Percentiles rank a stretch among this genome's conserved stretches.
Conservation (phyloP, 768 basidiomycete species). For the Astraeus odoratus region DNA sequence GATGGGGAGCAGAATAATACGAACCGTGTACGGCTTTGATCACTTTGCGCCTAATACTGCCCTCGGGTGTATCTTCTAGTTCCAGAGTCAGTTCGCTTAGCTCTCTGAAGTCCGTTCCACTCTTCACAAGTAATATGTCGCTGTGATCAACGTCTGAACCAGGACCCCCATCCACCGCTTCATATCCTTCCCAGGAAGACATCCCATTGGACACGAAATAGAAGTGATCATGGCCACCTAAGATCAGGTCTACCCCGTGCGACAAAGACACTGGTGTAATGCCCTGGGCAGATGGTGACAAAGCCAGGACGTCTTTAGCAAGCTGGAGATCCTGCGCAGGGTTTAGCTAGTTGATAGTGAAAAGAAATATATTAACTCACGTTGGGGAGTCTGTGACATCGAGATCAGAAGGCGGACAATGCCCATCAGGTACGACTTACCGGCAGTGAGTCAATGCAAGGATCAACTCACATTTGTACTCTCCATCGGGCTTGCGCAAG, state of each 20-base stretch:
- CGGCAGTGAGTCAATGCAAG: slow-evolving; percentile 83
- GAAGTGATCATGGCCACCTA: slow-evolving; percentile 88
- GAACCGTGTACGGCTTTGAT: slow-evolving; percentile 58
- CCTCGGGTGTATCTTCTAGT: slow-evolving; percentile 50
- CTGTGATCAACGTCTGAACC: slow-evolving; percentile 71
- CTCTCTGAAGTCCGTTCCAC: slow-evolving; percentile 86
- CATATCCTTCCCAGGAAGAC: slow-evolving; percentile 59
- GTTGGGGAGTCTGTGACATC: slow-evolving; percentile 22
- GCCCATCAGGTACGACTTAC: slow-evolving; percentile 27
- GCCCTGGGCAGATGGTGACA: slow-evolving; percentile 49
- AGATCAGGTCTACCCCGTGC: slow-evolving; percentile 78
- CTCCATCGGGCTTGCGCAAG: slow-evolving; percentile 65
- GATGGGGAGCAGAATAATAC: slow-evolving; percentile 4
- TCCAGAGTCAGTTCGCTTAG: slow-evolving; percentile 69
- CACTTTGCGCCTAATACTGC: slow-evolving; percentile 57
- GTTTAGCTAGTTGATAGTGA: slow-evolving; percentile 6
- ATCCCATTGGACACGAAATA: slow-evolving; percentile 69
- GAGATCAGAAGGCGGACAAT: background rate
- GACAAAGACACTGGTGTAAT: slow-evolving; percentile 33
- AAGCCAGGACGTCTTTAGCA: slow-evolving; percentile 58
- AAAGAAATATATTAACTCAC: slow-evolving; percentile 10
- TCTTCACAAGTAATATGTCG: slow-evolving; percentile 71
- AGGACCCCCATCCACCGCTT: slow-evolving; percentile 42
- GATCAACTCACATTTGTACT: slow-evolving; percentile 70
- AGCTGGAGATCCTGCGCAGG: slow-evolving; percentile 55